Evolutionary conservation across 129 eudicot genomes (phyloP).

Genomic region (Tagetes patula): DNA sequence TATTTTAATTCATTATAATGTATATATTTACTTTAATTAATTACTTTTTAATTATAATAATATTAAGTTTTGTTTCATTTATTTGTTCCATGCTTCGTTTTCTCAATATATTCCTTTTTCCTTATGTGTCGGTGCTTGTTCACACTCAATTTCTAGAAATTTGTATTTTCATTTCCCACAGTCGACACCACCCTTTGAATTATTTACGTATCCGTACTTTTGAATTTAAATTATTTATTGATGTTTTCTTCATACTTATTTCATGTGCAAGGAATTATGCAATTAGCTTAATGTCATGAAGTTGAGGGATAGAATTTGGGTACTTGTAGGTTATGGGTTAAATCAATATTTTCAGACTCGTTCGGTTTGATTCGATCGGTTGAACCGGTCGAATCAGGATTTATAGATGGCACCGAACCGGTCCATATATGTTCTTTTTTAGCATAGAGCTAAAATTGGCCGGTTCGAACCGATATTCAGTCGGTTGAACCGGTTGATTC

Average conservation of each 20-base stretch:
- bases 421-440: too few relatives aligned
- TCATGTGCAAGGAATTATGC: too few relatives aligned
- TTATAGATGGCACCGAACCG: too few relatives aligned
- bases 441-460: too few relatives aligned
- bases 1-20: neutral
- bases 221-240: neutral
- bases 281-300: too few relatives aligned
- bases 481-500: too few relatives aligned
- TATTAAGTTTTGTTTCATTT: neutral
- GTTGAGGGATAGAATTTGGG: too few relatives aligned
- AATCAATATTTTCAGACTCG: too few relatives aligned
- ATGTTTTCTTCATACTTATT: neutral
- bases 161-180: slow-evolving; percentile 17
- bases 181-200: slow-evolving; percentile 7
- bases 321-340: too few relatives aligned
- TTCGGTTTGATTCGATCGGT: too few relatives aligned
- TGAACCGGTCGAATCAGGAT: too few relatives aligned
- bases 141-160: slow-evolving; percentile 28
- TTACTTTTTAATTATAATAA: neutral
- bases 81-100: slow-evolving; percentile 15
- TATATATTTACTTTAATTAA: neutral
- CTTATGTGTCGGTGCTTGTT: slow-evolving; percentile 33
- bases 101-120: slow-evolving; percentile 30
- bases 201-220: slow-evolving; percentile 20
- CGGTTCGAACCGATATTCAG: too few relatives aligned